A percentile compares a stretch with the other conserved stretches of the same genome.
Evolutionary conservation across 1,284 basidiomycete species (phyloP).

Genomic region (Marasmius fiardii): DNA sequence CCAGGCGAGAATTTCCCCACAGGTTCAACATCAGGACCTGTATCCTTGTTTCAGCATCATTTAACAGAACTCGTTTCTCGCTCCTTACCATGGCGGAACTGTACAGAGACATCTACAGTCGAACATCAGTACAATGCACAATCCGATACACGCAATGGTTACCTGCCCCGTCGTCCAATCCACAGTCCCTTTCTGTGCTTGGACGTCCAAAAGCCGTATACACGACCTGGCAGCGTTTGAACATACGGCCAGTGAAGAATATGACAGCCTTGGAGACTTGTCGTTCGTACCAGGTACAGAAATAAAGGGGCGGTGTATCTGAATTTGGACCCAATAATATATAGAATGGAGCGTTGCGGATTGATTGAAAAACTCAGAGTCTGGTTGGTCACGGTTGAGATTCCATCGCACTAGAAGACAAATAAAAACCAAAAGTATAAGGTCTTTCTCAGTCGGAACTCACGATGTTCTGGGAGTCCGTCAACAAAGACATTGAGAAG

Average conservation of each 20-base stretch:
- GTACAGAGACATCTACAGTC: background rate
- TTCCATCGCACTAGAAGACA: background rate
- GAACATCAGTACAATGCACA: background rate
- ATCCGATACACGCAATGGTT: background rate
- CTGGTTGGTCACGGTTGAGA: slow-evolving; percentile 2
- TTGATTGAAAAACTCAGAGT: slow-evolving; percentile 7
- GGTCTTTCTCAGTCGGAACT: background rate
- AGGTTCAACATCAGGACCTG: background rate
- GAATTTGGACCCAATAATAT: slow-evolving; percentile 10
- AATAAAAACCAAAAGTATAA: background rate
- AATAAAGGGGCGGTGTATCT: background rate
- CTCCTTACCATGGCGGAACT: background rate
- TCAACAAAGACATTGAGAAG: background rate
- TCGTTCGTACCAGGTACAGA: background rate
- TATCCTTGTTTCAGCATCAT: background rate
- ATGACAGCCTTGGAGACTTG: background rate
- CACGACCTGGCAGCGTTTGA: background rate
- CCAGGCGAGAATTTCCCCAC: background rate
- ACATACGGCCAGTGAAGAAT: background rate
- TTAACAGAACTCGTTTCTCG: background rate
- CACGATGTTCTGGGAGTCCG: background rate
- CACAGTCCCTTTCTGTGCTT: background rate
- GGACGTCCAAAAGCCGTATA: background rate
- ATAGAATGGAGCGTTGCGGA: slow-evolving; percentile 6
- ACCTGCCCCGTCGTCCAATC: background rate